Base-by-base conservation (phyloP, 2,329 filamentous ascomycete genomes). In the Lasiodiplodia gonubiensis region DNA sequence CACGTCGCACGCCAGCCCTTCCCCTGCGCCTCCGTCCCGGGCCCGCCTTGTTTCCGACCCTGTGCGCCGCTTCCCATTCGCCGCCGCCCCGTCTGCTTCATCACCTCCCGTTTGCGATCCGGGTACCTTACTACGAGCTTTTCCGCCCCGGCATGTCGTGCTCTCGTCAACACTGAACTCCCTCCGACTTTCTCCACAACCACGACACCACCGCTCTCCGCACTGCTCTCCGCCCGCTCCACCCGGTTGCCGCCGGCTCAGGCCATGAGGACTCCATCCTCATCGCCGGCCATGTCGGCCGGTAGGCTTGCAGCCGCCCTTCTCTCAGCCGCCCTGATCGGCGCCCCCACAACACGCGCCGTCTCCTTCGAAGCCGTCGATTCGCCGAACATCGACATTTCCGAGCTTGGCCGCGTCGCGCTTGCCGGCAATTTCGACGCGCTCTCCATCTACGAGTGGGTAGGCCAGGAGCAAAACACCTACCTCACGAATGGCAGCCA, bases 351-450 rank as follows among this genome's bases (percentile, higher is more conserved):
- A 25, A 66, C 75, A 5, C 66, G 59, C 69, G 80, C 80, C 21
- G 72, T 78, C 68, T 84, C 82, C 35, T 90, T 92, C 77, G 86
- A 83, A 54, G 78, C 87, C 16, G 85, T 88, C 48, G 88, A 92
- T 3, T 82, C 88, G 16, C 83, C 91, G 67, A 89, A 94, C 74
- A 87, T 99, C 76, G 91, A 97, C 76, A 86, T 97, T 68, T 87
- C 86, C 33, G 83, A 89, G 67, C 83, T 99, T 42, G 95, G 95
- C 68, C 88, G 91, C 73, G 89, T 97, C 71, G 93, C 92, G 66
- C 85, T 99, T 68, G 91, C 89, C 1, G 95, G 95, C 73, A 90
- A 97, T 80, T 99, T 97, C 77, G 89, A 92, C 74, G 92, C 93
- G 66, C 91, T 98, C 73, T 97, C 95, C 14, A 83, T 97, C 48